A percentile compares a stretch with the other conserved stretches of the same genome.
These are phyloP conservation scores for Colletotrichum sp. DNA, from an alignment of 2,329 filamentous ascomycete genomes.

Conservation along the genomic window DNA sequence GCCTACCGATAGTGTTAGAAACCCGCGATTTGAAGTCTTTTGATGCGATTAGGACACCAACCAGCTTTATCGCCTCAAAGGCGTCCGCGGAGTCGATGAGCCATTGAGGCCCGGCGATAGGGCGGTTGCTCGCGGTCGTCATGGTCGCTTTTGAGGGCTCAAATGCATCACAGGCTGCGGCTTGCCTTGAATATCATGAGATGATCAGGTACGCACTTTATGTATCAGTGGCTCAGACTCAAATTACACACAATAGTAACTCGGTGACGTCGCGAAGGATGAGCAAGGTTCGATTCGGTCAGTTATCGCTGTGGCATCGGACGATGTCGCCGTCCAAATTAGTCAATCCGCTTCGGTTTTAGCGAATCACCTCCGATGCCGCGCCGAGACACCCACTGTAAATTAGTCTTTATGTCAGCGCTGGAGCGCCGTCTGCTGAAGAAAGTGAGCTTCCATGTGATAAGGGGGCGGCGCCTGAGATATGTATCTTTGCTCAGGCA, in stretches of 20 bases:
- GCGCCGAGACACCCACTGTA: neutral
- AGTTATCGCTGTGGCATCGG: neutral
- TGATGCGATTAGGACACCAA: neutral
- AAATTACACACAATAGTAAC: neutral
- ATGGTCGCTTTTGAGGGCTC: neutral
- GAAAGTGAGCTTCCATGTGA: neutral
- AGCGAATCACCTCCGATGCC: neutral
- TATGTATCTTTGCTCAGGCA: neutral
- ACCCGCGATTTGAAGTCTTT: accelerated
- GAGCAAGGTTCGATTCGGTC: neutral
- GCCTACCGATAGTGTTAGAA: neutral
- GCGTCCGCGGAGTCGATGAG: neutral
- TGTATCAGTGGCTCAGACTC: neutral
- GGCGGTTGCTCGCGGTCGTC: neutral
- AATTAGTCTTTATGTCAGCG: neutral
- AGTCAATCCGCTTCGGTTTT: neutral
- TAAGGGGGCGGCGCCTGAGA: neutral
- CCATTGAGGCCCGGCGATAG: neutral
- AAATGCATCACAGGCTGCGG: neutral
- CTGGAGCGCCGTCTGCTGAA: neutral
- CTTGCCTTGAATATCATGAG: accelerated
- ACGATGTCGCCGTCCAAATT: neutral
- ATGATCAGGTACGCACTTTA: neutral
- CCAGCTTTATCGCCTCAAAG: constrained; percentile 6
- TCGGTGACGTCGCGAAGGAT: neutral